Percentiles rank a stretch among this genome's conserved stretches.
These are phyloP conservation scores for Sphenostylis stenocarpa DNA, from an alignment of 306 rosid genomes.

Conservation along the genomic window DNA sequence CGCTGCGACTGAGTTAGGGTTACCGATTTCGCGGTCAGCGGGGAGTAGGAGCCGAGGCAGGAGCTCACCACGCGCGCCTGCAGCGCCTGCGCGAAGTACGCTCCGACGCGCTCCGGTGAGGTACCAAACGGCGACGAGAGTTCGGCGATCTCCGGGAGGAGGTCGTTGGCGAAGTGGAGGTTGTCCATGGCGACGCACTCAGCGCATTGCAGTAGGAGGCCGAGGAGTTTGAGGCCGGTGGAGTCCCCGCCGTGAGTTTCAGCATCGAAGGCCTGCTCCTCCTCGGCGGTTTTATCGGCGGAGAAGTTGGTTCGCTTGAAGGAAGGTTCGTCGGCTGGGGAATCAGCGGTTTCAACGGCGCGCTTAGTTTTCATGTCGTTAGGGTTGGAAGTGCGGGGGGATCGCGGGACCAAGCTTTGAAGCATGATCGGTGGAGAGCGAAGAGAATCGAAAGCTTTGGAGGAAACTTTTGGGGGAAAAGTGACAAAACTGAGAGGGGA, in stretches of 20 bases:
- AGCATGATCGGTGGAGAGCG: conserved; percentile 67
- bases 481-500: conserved; percentile 56
- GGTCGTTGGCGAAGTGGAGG: conserved; percentile 71
- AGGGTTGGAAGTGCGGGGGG: conserved; percentile 50
- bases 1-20: conserved; percentile 63
- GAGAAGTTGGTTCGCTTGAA: conserved; percentile 53
- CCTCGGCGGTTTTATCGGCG: conserved; percentile 39
- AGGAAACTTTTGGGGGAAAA: conserved; percentile 49
- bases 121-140: conserved; percentile 87
- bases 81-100: conserved; percentile 86
- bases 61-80: conserved; percentile 91
- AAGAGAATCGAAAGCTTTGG: conserved; percentile 47
- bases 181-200: conserved; percentile 87
- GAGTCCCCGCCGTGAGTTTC: conserved; percentile 41
- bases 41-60: conserved; percentile 66
- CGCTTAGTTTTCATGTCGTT: conserved; percentile 82
- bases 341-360: conserved; percentile 30
- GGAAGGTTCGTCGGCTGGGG: conserved; percentile 34
- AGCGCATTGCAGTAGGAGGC: conserved; percentile 89
- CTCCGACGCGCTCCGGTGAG: conserved; percentile 91
- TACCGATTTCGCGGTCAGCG: conserved; percentile 54
- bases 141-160: conserved; percentile 80
- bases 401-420: conserved; percentile 78
- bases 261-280: conserved; percentile 30
- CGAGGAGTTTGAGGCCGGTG: conserved; percentile 66